phyloP scores from a whole-genome alignment of 768 basidiomycete genomes.

The Trametes meyenii region DNA sequence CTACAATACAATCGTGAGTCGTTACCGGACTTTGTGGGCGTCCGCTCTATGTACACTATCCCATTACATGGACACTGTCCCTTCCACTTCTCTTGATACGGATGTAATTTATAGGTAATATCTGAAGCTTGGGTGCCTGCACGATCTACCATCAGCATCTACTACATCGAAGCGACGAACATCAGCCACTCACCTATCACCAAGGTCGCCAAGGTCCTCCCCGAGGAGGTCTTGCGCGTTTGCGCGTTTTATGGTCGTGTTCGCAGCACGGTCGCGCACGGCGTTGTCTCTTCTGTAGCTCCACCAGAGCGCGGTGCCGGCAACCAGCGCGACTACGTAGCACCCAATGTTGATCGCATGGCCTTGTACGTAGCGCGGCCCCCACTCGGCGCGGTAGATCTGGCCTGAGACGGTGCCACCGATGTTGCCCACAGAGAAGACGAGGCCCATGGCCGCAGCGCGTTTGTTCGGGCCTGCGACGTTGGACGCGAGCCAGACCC shows the following conservation, averaged over 20 bases:
- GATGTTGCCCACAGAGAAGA: slow-evolving; percentile 39
- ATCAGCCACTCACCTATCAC: slow-evolving; percentile 29
- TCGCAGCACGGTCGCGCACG: slow-evolving; percentile 23
- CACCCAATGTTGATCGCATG: slow-evolving; percentile 36
- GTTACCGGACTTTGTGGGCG: background rate
- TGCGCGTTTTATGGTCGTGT: slow-evolving; percentile 10
- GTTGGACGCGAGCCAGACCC: slow-evolving; percentile 34
- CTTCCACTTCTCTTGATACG: background rate
- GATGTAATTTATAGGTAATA: slow-evolving; percentile 19
- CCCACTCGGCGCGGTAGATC: slow-evolving; percentile 36
- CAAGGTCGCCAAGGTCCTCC: slow-evolving; percentile 33
- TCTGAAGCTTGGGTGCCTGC: slow-evolving; percentile 28
- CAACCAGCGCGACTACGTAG: slow-evolving; percentile 31
- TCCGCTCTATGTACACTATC: background rate
- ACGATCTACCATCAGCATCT: background rate
- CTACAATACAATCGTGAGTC: slow-evolving; percentile 5
- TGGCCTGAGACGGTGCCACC: slow-evolving; percentile 35
- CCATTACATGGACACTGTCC: background rate
- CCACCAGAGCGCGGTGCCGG: slow-evolving; percentile 29
- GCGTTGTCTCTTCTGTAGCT: slow-evolving; percentile 32
- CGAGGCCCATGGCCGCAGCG: slow-evolving; percentile 35
- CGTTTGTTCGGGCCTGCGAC: slow-evolving; percentile 35
- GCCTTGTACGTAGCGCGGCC: slow-evolving; percentile 38
- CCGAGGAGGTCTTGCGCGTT: slow-evolving; percentile 27
- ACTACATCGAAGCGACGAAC: background rate